Percentiles rank a stretch among this genome's conserved stretches.
phyloP scores from a whole-genome alignment of 192 early-diverging fungal species.

The Coemansia sp. region DNA sequence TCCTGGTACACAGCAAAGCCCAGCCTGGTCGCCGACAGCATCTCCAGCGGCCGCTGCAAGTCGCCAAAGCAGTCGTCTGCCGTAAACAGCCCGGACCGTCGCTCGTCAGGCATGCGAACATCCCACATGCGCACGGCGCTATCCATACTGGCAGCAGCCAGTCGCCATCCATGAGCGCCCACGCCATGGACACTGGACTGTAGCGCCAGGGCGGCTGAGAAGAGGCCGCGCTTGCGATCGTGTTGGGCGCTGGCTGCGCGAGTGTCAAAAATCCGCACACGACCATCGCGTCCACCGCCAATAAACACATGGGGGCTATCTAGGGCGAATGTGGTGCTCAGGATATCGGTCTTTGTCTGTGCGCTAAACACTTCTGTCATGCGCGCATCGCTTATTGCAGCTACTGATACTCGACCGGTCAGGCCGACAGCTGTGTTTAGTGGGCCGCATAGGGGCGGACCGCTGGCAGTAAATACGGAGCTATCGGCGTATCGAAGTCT shows the following conservation, averaged over 20 bases:
- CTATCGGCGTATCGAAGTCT: neutral
- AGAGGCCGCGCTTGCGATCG: slow-evolving; percentile 13
- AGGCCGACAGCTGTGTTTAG: slow-evolving; percentile 1
- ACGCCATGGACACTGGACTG: slow-evolving; percentile 27
- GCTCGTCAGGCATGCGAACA: slow-evolving; percentile 24
- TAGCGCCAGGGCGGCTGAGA: neutral
- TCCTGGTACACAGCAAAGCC: slow-evolving; percentile 23
- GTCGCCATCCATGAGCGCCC: slow-evolving; percentile 17
- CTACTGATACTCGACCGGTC: neutral
- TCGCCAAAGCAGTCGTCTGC: neutral
- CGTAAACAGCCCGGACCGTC: neutral
- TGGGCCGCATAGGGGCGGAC: neutral
- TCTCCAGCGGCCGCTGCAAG: neutral
- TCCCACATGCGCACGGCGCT: slow-evolving; percentile 33
- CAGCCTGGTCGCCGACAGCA: slow-evolving; percentile 13
- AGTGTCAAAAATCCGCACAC: slow-evolving; percentile 33
- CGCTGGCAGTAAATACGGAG: slow-evolving; percentile 14
- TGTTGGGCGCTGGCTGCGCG: slow-evolving; percentile 15
- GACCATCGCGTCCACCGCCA: slow-evolving; percentile 42
- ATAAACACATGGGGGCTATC: slow-evolving; percentile 15
- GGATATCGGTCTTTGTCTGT: slow-evolving; percentile 24
- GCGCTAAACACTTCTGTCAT: slow-evolving; percentile 8
- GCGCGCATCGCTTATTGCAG: neutral
- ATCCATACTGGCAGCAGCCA: slow-evolving; percentile 40
- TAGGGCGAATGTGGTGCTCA: slow-evolving; percentile 25